Evolutionary conservation across 1,284 basidiomycete genomes (phyloP).

Genomic region (Sporisorium scitamineum): DNA sequence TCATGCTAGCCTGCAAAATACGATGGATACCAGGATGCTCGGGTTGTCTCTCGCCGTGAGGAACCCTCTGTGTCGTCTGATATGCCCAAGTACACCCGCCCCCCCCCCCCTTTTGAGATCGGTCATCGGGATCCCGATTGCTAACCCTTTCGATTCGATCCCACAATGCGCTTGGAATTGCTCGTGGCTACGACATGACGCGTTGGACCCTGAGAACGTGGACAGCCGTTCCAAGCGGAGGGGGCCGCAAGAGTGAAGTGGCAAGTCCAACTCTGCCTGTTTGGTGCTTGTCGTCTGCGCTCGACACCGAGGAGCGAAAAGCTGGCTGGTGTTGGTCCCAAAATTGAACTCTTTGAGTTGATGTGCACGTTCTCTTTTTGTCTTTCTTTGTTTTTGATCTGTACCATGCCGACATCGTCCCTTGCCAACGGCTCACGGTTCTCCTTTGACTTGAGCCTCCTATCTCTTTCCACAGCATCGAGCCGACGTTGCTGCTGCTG

Average conservation of each 20-base stretch:
- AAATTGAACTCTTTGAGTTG: not conserved
- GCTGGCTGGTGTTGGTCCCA: not conserved
- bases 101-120: no score
- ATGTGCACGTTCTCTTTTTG: not conserved
- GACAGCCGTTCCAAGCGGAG: not conserved
- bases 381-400: no score
- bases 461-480: no score
- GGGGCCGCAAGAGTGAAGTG: no score
- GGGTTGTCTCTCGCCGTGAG: not conserved
- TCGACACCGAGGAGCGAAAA: not conserved
- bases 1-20: no score
- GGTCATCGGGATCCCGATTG: not conserved
- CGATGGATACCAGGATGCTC: not conserved
- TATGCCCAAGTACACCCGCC: not conserved
- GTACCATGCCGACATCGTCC: not conserved
- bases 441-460: not conserved
- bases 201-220: slow-evolving; percentile 46
- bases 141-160: no score
- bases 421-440: not conserved
- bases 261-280: not conserved
- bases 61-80: not conserved
- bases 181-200: slow-evolving; percentile 9
- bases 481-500: no score
- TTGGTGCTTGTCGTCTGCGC: no score
- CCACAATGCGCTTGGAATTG: not conserved